Conservation (phyloP, 148 eudicot species). For the Nepenthes gracilis region DNA sequence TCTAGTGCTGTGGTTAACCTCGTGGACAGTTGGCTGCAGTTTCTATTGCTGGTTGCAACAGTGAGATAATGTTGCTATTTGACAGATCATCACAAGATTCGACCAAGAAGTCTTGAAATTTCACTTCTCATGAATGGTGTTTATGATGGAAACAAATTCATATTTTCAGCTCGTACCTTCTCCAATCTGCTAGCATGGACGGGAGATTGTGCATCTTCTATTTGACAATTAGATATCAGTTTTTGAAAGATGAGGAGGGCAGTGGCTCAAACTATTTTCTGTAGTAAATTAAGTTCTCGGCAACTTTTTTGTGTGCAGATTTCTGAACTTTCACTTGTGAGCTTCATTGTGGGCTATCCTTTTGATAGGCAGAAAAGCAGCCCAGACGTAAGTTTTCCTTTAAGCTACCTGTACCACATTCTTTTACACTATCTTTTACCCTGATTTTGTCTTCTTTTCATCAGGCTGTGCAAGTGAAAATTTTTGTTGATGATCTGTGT, state of each 20-base stretch:
- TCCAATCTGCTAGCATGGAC: no score
- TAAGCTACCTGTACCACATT: neutral
- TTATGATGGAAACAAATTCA: neutral
- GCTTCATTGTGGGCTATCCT: slow-evolving; percentile 71
- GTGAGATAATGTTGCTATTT: no score
- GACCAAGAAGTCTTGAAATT: neutral
- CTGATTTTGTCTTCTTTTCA: slow-evolving; percentile 5
- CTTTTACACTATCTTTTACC: neutral
- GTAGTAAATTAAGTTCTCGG: neutral
- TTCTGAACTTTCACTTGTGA: slow-evolving; percentile 40
- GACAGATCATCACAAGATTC: no score
- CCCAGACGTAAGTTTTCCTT: slow-evolving; percentile 32
- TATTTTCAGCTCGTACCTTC: no score
- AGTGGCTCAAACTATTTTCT: no score
- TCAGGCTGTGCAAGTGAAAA: slow-evolving; percentile 65
- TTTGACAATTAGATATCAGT: no score
- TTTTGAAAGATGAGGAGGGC: neutral
- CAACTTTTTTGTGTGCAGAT: slow-evolving; percentile 35
- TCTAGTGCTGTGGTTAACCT: no score
- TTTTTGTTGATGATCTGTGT: slow-evolving; percentile 60
- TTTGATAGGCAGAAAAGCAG: slow-evolving; percentile 29
- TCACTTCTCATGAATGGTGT: neutral
- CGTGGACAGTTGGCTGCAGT: no score
- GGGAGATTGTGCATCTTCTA: no score
- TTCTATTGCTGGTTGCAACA: no score